Conservation (phyloP, 345 rosid species). For the Melaleuca alternifolia region DNA sequence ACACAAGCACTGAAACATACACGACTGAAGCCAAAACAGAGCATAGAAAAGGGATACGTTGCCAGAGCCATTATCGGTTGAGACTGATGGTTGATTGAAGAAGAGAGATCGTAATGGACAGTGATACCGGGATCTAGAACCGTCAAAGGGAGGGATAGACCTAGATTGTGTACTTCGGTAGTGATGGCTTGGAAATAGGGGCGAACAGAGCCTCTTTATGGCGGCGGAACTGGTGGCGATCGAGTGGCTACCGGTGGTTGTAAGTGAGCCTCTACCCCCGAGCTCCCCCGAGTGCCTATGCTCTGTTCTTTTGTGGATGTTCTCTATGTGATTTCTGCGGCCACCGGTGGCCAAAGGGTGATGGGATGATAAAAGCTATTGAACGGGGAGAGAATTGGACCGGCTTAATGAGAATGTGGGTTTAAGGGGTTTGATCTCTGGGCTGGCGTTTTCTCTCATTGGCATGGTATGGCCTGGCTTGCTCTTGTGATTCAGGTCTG, state of each 20-base stretch:
- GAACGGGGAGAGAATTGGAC: background rate
- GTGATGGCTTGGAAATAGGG: fast-evolving
- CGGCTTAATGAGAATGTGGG: background rate
- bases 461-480: background rate
- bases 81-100: background rate
- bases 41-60: background rate
- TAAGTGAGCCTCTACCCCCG: no score
- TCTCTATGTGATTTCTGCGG: background rate
- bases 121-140: background rate
- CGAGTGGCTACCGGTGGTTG: no score
- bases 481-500: background rate
- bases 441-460: background rate
- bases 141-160: background rate
- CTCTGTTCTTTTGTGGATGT: background rate
- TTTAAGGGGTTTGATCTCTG: no score
- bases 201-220: background rate
- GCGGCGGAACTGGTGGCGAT: background rate
- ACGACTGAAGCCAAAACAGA: background rate
- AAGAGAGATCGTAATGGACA: background rate
- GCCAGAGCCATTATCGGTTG: fast-evolving
- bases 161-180: background rate
- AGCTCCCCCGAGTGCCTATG: no score
- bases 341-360: background rate
- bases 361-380: background rate
- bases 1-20: background rate